Evolutionary conservation across 495 filamentous ascomycete species (phyloP).

Genomic region (Neurospora sp.): DNA sequence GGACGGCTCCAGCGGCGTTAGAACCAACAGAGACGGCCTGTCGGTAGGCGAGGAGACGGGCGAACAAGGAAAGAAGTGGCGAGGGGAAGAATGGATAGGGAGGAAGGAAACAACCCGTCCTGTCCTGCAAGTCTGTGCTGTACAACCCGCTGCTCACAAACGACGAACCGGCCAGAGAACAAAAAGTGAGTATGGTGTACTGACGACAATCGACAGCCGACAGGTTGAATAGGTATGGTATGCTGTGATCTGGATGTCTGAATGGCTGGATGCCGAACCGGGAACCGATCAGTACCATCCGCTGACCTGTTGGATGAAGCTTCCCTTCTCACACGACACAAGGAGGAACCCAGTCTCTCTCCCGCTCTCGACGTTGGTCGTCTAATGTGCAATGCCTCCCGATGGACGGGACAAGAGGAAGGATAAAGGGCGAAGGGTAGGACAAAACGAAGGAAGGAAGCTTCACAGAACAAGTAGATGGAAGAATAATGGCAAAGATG

Average conservation of each 20-base stretch:
- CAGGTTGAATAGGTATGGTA: background rate
- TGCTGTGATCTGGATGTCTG: too few relatives aligned
- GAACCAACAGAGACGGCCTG: background rate
- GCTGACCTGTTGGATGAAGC: too few relatives aligned
- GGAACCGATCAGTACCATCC: too few relatives aligned
- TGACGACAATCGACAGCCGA: background rate
- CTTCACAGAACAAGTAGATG: background rate
- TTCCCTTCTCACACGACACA: too few relatives aligned
- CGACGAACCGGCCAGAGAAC: background rate
- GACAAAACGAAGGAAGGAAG: background rate
- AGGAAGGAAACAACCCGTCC: background rate
- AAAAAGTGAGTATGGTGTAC: background rate
- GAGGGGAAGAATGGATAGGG: too few relatives aligned
- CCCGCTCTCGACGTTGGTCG: background rate
- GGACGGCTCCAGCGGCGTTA: background rate
- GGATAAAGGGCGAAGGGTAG: background rate
- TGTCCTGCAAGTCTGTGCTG: background rate
- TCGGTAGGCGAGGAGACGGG: background rate
- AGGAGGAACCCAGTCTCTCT: too few relatives aligned
- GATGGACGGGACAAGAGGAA: background rate
- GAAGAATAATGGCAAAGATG: background rate
- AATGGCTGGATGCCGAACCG: too few relatives aligned
- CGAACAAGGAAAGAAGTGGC: background rate
- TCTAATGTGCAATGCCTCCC: background rate
- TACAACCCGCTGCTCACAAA: background rate